Evolutionary conservation across 2,329 filamentous ascomycete species (phyloP).

Genomic region (Verticillium zaregamsianum): DNA sequence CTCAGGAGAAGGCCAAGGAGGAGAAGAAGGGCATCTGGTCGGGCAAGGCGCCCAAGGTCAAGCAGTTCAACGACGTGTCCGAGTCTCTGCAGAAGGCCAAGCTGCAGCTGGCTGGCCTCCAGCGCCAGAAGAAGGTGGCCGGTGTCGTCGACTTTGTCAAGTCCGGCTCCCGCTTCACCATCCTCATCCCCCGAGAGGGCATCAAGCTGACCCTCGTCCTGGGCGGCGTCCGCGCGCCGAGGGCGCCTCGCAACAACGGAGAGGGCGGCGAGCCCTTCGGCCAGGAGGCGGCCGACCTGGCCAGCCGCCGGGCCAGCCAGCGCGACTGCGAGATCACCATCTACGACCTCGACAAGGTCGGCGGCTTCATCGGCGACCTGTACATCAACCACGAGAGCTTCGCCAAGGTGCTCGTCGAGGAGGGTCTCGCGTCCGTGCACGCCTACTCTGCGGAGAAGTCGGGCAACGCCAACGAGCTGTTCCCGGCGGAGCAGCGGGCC

Average conservation of each 20-base stretch:
- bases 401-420: constrained; percentile 86
- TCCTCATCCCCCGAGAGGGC: constrained; percentile 87
- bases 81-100: constrained; percentile 94
- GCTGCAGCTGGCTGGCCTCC: constrained; percentile 81
- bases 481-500: constrained; percentile 81
- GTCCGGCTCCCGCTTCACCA: constrained; percentile 89
- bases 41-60: constrained; percentile 77
- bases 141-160: constrained; percentile 97
- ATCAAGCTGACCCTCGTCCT: constrained; percentile 94
- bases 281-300: constrained; percentile 89
- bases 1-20: constrained; percentile 78
- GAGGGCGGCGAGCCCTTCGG: constrained; percentile 89
- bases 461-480: constrained; percentile 81
- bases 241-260: constrained; percentile 71
- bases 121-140: constrained; percentile 87
- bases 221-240: constrained; percentile 85
- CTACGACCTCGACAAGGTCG: constrained; percentile 91
- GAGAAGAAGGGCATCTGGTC: constrained; percentile 95
- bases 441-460: constrained; percentile 94
- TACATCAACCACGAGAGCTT: constrained; percentile 96
- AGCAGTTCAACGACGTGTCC: constrained; percentile 83
- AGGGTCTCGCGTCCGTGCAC: constrained; percentile 89
- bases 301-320: constrained; percentile 83
- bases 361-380: constrained; percentile 92
- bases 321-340: constrained; percentile 95